Percentiles rank a stretch among this genome's conserved stretches.
These are phyloP conservation scores for Capsella bursapastoris DNA, from an alignment of 345 rosid species.

Conservation along the genomic window DNA sequence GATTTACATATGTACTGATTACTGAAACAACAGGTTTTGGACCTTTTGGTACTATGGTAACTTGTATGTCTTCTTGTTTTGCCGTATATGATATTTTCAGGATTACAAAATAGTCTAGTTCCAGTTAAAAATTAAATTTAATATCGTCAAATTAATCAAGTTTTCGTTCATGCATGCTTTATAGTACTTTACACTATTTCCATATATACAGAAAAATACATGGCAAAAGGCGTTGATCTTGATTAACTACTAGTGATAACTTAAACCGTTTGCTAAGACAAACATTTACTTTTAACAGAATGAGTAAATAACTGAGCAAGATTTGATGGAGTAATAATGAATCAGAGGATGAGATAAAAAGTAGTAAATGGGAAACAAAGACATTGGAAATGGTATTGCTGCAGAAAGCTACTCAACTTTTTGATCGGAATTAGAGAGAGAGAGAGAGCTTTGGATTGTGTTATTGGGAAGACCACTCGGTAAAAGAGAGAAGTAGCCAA, in stretches of 20 bases:
- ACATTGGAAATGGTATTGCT: slow-evolving; percentile 41
- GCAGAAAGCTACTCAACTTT: slow-evolving; percentile 48
- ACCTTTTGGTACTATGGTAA: background rate
- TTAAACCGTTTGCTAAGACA: background rate
- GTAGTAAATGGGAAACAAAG: slow-evolving; percentile 31
- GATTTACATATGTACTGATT: background rate
- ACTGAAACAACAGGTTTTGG: background rate
- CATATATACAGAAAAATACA: background rate
- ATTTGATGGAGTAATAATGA: background rate
- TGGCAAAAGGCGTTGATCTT: no score
- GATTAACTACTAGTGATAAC: background rate
- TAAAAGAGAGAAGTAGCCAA: slow-evolving; percentile 43
- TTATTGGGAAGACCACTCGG: slow-evolving; percentile 35
- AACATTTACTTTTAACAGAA: background rate
- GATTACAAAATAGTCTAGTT: background rate
- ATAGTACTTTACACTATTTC: background rate
- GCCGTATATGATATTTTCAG: background rate
- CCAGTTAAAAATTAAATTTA: background rate
- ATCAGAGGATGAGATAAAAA: slow-evolving; percentile 21
- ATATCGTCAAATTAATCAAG: background rate
- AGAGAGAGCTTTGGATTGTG: slow-evolving; percentile 37
- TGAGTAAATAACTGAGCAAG: background rate
- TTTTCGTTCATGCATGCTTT: background rate
- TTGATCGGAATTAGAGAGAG: slow-evolving; percentile 35
- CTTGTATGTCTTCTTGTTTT: background rate